These are phyloP conservation scores for Dothideomycetes sp. DNA, from an alignment of 2,329 filamentous ascomycete genomes.

Conservation along the genomic window DNA sequence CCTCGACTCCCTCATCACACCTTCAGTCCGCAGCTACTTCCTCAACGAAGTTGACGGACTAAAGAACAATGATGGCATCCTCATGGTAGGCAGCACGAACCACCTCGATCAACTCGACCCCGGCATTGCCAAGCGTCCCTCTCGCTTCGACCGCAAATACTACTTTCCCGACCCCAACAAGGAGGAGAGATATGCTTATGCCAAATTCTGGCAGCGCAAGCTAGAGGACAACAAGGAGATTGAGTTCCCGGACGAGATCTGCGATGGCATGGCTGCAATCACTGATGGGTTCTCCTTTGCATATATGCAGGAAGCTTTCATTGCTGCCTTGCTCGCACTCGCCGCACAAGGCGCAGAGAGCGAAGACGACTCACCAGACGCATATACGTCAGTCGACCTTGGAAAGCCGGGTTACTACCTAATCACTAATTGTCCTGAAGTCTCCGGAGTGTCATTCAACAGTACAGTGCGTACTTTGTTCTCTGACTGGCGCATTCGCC, in stretches of 20 bases:
- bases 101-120: conserved; percentile 27
- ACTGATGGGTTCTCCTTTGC: conserved; percentile 56
- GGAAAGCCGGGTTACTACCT: no score
- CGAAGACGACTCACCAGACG: neutral
- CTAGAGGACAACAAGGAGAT: conserved; percentile 18
- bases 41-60: conserved; percentile 33
- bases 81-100: conserved; percentile 32
- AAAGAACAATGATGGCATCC: conserved; percentile 28
- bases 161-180: conserved; percentile 29
- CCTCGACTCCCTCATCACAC: conserved; percentile 28
- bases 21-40: conserved; percentile 26
- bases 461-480: no score
- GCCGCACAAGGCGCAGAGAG: conserved; percentile 16
- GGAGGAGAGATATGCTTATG: conserved; percentile 29
- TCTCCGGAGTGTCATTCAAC: no score
- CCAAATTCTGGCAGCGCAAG: conserved; percentile 33
- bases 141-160: conserved; percentile 37
- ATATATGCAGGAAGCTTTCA: conserved; percentile 58
- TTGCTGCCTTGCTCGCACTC: conserved; percentile 49
- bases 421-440: no score
- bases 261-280: conserved; percentile 43
- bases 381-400: no score
- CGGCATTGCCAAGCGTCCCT: conserved; percentile 33
- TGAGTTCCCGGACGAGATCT: conserved; percentile 20
- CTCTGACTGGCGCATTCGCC: no score